These are phyloP conservation scores for Podaxis pistillaris DNA, from an alignment of 768 basidiomycete species.

Conservation along the genomic window DNA sequence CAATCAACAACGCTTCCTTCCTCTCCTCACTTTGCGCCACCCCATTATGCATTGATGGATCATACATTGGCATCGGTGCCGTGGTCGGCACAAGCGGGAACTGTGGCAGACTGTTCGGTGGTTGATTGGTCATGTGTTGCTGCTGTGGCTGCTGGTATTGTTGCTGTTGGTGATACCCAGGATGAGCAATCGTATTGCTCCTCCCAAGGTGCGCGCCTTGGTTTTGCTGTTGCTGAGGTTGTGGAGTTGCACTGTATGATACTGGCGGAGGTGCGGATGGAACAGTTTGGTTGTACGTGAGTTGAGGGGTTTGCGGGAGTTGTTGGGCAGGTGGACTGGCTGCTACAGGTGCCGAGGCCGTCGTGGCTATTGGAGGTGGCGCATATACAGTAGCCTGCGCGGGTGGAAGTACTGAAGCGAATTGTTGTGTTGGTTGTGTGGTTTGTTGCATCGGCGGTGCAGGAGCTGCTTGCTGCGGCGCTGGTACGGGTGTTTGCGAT, in stretches of 20 bases:
- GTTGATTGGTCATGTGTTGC: constrained; percentile 1
- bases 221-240: constrained; percentile 23
- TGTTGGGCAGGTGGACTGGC: constrained; percentile 12
- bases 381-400: constrained; percentile 12
- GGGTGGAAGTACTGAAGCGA: constrained; percentile 15
- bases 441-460: constrained; percentile 26
- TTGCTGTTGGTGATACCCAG: constrained; percentile 26
- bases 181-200: constrained; percentile 35
- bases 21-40: constrained; percentile 61
- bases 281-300: constrained; percentile 16
- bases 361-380: constrained; percentile 19
- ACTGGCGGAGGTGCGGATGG: constrained; percentile 24
- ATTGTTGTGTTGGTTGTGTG: constrained; percentile 23
- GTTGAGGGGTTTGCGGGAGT: constrained; percentile 10
- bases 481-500: constrained; percentile 17
- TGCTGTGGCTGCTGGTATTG: constrained; percentile 29
- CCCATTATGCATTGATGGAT: constrained; percentile 43
- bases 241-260: constrained; percentile 20
- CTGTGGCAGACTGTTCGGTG: constrained; percentile 44
- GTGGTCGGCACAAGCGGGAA: constrained; percentile 68
- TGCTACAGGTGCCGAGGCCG: constrained; percentile 25
- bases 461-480: constrained; percentile 25
- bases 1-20: constrained; percentile 61
- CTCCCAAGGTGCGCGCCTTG: constrained; percentile 27
- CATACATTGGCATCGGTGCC: constrained; percentile 62